Evolutionary conservation across 2,329 filamentous ascomycete genomes (phyloP).

Genomic region (Fusarium sp.): DNA sequence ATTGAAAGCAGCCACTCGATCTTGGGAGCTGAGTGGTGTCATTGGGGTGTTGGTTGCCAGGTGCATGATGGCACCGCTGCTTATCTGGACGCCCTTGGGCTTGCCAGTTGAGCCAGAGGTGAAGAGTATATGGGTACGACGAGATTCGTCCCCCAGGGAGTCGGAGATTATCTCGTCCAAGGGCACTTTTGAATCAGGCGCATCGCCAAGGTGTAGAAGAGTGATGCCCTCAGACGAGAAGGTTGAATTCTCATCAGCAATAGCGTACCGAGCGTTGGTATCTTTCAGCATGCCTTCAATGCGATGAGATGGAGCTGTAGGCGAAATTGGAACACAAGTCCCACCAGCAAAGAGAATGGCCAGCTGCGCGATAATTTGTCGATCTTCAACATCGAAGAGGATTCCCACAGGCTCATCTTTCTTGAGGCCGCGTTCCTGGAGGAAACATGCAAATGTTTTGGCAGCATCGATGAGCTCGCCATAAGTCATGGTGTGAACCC

Average conservation of each 20-base stretch:
- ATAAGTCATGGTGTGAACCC: background rate
- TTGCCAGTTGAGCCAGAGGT: constrained; percentile 10
- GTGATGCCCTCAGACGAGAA: background rate
- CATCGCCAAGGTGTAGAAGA: background rate
- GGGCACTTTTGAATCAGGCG: too few relatives aligned
- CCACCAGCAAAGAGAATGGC: background rate
- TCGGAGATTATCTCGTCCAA: accelerated
- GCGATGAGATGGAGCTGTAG: background rate
- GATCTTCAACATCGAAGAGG: constrained; percentile 4
- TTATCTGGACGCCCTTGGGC: constrained; percentile 5
- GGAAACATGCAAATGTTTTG: background rate
- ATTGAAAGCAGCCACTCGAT: constrained; percentile 4
- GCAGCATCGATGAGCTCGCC: background rate
- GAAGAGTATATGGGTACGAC: background rate
- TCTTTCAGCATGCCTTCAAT: background rate
- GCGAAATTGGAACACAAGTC: background rate
- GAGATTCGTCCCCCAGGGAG: background rate
- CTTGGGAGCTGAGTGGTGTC: background rate
- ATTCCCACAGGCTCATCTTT: background rate
- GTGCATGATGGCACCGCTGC: background rate
- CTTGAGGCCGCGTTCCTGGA: background rate
- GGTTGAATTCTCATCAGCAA: background rate
- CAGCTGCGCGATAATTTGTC: constrained; percentile 1
- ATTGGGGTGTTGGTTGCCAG: background rate
- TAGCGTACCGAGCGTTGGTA: background rate